Evolutionary conservation across 768 basidiomycete genomes (phyloP), one percentile per base, ranked within the genome.

Genomic region (Naganishia vaughanmartiniae): DNA sequence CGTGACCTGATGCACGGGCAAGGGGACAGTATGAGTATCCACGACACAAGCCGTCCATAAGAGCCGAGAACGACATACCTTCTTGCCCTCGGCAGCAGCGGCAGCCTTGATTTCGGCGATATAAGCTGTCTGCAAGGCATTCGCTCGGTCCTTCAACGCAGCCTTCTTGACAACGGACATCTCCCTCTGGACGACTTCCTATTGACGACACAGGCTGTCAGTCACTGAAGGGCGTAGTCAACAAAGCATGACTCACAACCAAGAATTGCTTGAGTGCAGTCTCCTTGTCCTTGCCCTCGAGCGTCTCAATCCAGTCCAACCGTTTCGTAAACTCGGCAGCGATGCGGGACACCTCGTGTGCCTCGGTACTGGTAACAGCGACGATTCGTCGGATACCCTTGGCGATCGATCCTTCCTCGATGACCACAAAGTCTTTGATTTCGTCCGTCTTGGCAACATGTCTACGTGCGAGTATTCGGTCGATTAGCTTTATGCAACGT

Each of bases 391-490:
- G 89, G 73, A 97, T 95, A 48, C 96, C 96, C 84, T 98, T 98
- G 9, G 96, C 96, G 76, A 98, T 98, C 39, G 94, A 94, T 4
- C 91, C 91, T 81, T 98, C 96, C 77, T 98, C 96, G 6, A 87
- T 89, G 72, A 99, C 90, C 33, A 94, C 89, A 79, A 99, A 90
- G 78, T 92, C 90, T 82, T 95, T 94, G 85, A 99, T 98, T 76
- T 94, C 92, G 21, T 94, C 92, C 0, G 96, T 99, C 82, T 89
- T 91, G n/a, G 87, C 86, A 67, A 99, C 96, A 79, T 99, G 96
- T 1, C 92, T 93, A 67, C 4, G 54, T 9, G 69, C 33, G n/a
- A 45, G 66, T 56, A 28, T 53, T 53, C 70, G 7, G 42, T 42
- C 66, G n/a, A 19, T 67, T 42, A 21, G 54, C 10, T n/a, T n/a